A percentile compares a stretch with the other conserved stretches of the same genome.
Evolutionary conservation across 75 land plant genomes (phyloP).

Genomic region (Cupressus sempervirens): DNA sequence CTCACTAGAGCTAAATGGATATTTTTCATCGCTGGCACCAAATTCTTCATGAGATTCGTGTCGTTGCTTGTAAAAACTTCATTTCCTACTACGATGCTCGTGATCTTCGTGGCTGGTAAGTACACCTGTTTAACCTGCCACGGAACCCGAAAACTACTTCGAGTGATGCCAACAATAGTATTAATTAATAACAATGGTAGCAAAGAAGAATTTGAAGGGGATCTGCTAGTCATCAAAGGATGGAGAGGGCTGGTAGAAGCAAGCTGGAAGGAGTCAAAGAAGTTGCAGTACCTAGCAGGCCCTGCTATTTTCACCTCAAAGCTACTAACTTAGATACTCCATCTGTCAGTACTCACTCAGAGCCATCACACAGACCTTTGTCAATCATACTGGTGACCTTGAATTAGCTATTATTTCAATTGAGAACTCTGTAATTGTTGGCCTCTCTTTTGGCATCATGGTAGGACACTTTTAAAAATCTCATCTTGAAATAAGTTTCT

Average conservation of each 20-base stretch:
- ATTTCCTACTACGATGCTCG: slow-evolving; percentile 61
- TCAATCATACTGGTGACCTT: slow-evolving; percentile 18
- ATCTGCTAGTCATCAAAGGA: too few species aligned
- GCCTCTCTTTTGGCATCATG: slow-evolving; percentile 22
- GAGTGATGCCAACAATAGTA: too few species aligned
- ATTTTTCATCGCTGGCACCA: slow-evolving; percentile 68
- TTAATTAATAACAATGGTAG: too few species aligned
- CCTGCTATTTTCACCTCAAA: slow-evolving; percentile 22
- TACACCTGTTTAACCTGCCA: too few species aligned
- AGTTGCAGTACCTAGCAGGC: slow-evolving; percentile 20
- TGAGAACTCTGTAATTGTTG: slow-evolving; percentile 21
- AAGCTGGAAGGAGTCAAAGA: slow-evolving; percentile 5
- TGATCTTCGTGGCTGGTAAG: slow-evolving; percentile 56
- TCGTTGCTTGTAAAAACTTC: slow-evolving; percentile 58
- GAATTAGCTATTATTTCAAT: too few species aligned
- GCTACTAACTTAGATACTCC: too few species aligned
- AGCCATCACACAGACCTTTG: slow-evolving; percentile 23
- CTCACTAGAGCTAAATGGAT: slow-evolving; percentile 36
- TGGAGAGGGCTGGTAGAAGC: background rate
- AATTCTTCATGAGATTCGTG: slow-evolving; percentile 23
- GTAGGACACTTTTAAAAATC: too few species aligned
- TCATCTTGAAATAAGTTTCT: background rate
- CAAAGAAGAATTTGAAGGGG: background rate
- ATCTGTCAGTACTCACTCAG: slow-evolving; percentile 20
- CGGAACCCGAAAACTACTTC: too few species aligned